Evolutionary conservation across 139 green algal species (phyloP), one percentile per base, ranked within the genome.

Genomic region (Gonium pectorale): DNA sequence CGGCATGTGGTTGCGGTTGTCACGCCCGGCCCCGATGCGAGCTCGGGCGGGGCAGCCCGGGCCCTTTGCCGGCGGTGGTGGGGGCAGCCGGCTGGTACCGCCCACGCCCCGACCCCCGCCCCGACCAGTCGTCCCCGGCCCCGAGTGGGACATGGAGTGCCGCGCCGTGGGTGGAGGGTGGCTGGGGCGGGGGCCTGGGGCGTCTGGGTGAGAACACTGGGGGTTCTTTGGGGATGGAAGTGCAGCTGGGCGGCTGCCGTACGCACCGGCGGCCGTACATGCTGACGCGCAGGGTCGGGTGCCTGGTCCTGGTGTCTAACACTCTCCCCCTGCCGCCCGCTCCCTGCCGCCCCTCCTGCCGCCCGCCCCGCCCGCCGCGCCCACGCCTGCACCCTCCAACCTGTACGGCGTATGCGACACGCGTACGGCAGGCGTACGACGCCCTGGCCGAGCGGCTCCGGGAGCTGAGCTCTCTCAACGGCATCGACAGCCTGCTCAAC

Each of bases 401-500:
- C 63, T 2, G 17, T 7, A 3, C 15, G 5, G 2, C 33, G n/a
- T n/a, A n/a, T n/a, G n/a, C n/a, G n/a, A n/a, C n/a, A n/a, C n/a
- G n/a, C n/a, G n/a, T n/a, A n/a, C n/a, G n/a, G n/a, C 85, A 94
- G 90, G 83, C 87, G 2, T 97, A 97, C 70, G 70, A 92, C 0
- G 80, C 84, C 8, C 75, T 96, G 33, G 87, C 67, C 67, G 83
- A 91, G 33, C 94, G 94, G 88, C 89, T 98, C 21, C 90, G 91
- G 54, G 93, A 98, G 73, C 89, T 96, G 19, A 75, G 56, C 8
- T 79, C 90, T 0, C 88, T 98, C 4, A 22, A 75, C 3, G 93
- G 92, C 52, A 94, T 98, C 59, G 72, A 5, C 3, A 92, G 92
- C 0, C 89, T 97, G 66, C 88, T 97, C 62, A 85, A 85, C 19